Evolutionary conservation across 1,284 basidiomycete species (phyloP).

Genomic region (Leccinum pachyderme): DNA sequence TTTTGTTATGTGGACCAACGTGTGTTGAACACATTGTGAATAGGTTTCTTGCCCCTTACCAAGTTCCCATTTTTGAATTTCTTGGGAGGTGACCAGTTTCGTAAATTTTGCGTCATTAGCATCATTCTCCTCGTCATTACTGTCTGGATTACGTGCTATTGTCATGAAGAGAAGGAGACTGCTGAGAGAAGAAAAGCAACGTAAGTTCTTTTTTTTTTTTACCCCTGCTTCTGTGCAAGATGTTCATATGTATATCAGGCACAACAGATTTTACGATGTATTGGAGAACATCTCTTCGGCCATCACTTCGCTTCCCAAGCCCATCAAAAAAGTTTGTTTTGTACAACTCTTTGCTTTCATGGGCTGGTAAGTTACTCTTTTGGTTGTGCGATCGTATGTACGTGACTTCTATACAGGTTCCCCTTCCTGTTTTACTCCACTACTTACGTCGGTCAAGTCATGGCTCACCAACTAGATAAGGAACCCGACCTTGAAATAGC

Average conservation of each 20-base stretch:
- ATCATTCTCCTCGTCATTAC: slow-evolving; percentile 77
- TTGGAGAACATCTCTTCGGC: slow-evolving; percentile 75
- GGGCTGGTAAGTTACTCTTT: slow-evolving; percentile 66
- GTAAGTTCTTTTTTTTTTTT: slow-evolving; percentile 27
- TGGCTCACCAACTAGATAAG: slow-evolving; percentile 71
- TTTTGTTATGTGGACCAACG: not conserved
- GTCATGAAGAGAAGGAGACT: slow-evolving; percentile 73
- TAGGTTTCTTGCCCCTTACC: slow-evolving; percentile 84
- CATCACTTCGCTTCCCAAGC: slow-evolving; percentile 72
- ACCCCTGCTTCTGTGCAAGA: not conserved
- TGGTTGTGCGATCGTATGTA: slow-evolving; percentile 1
- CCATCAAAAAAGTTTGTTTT: slow-evolving; percentile 85
- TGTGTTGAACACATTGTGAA: not conserved
- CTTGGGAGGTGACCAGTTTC: slow-evolving; percentile 92
- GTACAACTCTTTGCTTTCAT: slow-evolving; percentile 91
- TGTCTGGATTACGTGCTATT: slow-evolving; percentile 85
- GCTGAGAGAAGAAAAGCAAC: slow-evolving; percentile 43
- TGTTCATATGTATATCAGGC: slow-evolving; percentile 26
- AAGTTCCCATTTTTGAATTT: slow-evolving; percentile 71
- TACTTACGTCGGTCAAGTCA: slow-evolving; percentile 88
- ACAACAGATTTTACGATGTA: slow-evolving; percentile 57
- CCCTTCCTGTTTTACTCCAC: slow-evolving; percentile 95
- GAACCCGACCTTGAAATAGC: slow-evolving; percentile 82
- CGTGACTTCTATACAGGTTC: slow-evolving; percentile 56
- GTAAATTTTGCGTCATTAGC: slow-evolving; percentile 90